Conservation (phyloP, 23 red algal species). For the Gracilaria gracilis region DNA sequence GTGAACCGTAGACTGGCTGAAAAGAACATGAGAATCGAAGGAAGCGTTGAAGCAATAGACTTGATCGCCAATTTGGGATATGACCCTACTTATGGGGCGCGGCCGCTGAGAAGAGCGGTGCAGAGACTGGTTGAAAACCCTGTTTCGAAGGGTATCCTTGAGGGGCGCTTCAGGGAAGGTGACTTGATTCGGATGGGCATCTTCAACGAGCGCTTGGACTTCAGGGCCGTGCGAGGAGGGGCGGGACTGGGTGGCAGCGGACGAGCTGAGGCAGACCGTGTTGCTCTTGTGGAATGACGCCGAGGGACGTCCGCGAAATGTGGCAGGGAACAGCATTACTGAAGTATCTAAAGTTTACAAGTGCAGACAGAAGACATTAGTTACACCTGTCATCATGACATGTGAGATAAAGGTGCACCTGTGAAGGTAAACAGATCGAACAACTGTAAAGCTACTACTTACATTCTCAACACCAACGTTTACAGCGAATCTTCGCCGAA, state of each 20-base stretch:
- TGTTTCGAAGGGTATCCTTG: slow-evolving; percentile 90
- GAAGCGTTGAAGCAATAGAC: slow-evolving; percentile 78
- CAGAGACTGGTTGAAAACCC: slow-evolving; percentile 96
- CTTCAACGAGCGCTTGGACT: slow-evolving; percentile 56
- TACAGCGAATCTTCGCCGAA: too few species aligned
- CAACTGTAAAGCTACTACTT: too few species aligned
- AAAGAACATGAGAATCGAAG: slow-evolving; percentile 76
- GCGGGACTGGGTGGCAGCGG: slow-evolving; percentile 10
- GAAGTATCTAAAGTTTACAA: too few species aligned
- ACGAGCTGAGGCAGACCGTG: slow-evolving; percentile 25
- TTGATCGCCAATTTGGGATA: slow-evolving; percentile 89
- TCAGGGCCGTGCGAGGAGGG: slow-evolving; percentile 48
- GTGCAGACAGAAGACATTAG: too few species aligned
- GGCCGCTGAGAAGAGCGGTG: slow-evolving; percentile 91
- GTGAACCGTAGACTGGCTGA: slow-evolving; percentile 87
- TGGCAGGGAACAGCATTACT: too few species aligned
- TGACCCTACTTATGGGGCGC: slow-evolving; percentile 92
- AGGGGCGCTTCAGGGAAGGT: slow-evolving; percentile 84
- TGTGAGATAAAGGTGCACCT: too few species aligned
- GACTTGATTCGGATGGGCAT: slow-evolving; percentile 63
- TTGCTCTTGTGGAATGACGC: slow-evolving; percentile 38
- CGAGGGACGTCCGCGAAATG: too few species aligned
- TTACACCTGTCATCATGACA: too few species aligned
- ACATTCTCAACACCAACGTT: too few species aligned
- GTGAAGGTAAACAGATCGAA: too few species aligned